These are phyloP conservation scores for Ustilago trichophora DNA, from an alignment of 1,284 basidiomycete genomes.

Conservation along the genomic window DNA sequence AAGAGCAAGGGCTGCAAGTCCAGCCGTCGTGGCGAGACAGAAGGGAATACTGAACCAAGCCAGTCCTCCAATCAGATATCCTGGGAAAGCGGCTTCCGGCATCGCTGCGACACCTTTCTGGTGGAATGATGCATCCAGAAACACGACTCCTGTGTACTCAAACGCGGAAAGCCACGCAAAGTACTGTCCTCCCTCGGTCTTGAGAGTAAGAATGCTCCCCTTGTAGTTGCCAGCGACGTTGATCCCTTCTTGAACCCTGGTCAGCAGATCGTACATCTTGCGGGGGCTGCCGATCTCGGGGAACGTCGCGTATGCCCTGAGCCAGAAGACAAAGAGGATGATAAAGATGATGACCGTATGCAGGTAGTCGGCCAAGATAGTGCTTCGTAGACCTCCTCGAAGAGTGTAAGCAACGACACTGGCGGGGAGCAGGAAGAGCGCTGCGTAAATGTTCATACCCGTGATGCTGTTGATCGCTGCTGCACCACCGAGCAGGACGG, in stretches of 20 bases:
- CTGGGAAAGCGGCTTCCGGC: constrained; percentile 52
- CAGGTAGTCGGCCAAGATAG: constrained; percentile 57
- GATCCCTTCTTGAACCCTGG: constrained; percentile 23
- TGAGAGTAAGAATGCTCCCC: constrained; percentile 45
- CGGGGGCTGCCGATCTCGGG: constrained; percentile 48
- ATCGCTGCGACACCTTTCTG: constrained; percentile 59
- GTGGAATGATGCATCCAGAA: constrained; percentile 52
- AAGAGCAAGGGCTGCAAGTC: constrained; percentile 56
- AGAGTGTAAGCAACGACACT: constrained; percentile 59
- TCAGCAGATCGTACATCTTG: constrained; percentile 50
- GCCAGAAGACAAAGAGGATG: constrained; percentile 54
- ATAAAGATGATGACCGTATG: constrained; percentile 61
- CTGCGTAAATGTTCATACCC: constrained; percentile 53
- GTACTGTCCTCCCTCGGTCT: constrained; percentile 54
- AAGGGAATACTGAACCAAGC: constrained; percentile 59
- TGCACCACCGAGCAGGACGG: constrained; percentile 51
- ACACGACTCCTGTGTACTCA: constrained; percentile 57
- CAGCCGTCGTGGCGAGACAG: constrained; percentile 55
- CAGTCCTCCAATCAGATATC: constrained; percentile 58
- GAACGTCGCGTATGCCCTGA: constrained; percentile 52
- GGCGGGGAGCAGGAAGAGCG: constrained; percentile 50
- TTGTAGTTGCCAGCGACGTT: constrained; percentile 47
- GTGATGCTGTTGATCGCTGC: constrained; percentile 58
- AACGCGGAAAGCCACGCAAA: constrained; percentile 49
- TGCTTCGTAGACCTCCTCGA: constrained; percentile 50